Base-by-base conservation (phyloP, 805 yeast genomes). In the Saturnispora ahearnii region DNA sequence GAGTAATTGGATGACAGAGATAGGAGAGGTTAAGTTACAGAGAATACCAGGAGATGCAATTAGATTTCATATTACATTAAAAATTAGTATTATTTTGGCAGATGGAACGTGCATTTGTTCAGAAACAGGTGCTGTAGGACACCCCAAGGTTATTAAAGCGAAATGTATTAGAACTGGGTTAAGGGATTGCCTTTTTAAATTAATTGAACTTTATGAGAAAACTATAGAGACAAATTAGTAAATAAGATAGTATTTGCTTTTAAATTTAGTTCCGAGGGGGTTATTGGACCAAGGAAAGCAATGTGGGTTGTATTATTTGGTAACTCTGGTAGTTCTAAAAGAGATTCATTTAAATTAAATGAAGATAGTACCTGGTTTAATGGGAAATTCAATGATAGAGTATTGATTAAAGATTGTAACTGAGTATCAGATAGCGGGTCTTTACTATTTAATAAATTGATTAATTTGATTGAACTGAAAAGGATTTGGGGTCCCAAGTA, bases 1-100 rank as follows among this genome's bases (percentile, higher is more conserved):
- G 56, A 62, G 70, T 50, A 80, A 78, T 32, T 78, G 83, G 83
- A 64, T 70, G 32, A 45, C 31, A 11, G 34, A 21, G 13, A 37
- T 51, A 30, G 45, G 44, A n/a, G 36, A 32, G 1, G 38, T 43
- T 18, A 30, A 32, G 7, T 44, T 36, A 10, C 18, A 22, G 12
- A 36, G 40, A 21, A 4, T 9, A 18, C 11, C 5, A 7, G 38
- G 32, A 21, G 37, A 44, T 6, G 15, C 12, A 12, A 21, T 21
- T 9, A 33, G 33, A 34, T 36, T 28, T 29, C 18, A 34, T 28
- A 36, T 34, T 13, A 29, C 5, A 15, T 9, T 47, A 9, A 5
- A 26, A 26, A 30, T 47, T 15, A 44, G 33, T 10, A 21, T 47
- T 21, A 41, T 26, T 30, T 41, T 47, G 18, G 41, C 41, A 26